phyloP scores from a whole-genome alignment of 768 basidiomycete species.

The Mycena rebaudengoi region DNA sequence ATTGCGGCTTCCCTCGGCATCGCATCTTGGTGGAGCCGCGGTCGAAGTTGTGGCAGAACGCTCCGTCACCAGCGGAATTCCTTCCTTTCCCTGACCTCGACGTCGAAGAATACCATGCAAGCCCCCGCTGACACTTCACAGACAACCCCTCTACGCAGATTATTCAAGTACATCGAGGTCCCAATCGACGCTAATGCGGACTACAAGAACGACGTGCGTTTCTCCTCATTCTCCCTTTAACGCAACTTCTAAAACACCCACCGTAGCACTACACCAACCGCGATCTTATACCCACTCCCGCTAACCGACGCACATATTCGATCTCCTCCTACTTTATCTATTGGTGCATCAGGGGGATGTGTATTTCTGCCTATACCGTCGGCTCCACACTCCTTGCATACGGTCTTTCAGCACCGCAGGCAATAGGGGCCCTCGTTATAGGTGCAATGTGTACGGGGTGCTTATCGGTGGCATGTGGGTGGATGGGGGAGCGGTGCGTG shows the following conservation, averaged over 20 bases:
- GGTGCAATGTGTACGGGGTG: constrained; percentile 22
- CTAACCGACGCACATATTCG: constrained; percentile 35
- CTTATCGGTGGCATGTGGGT: constrained; percentile 30
- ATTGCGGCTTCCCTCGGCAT: constrained; percentile 9
- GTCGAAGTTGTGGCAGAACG: background rate
- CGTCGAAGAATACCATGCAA: constrained; percentile 8
- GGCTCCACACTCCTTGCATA: constrained; percentile 30
- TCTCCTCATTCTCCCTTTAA: background rate
- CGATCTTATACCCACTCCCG: constrained; percentile 36
- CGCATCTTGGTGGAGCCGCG: background rate
- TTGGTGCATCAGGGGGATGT: constrained; percentile 33
- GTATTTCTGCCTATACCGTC: constrained; percentile 24
- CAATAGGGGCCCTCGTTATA: constrained; percentile 24
- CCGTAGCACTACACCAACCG: constrained; percentile 30
- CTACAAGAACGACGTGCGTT: constrained; percentile 22
- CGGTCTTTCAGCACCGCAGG: constrained; percentile 24
- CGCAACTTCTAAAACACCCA: background rate
- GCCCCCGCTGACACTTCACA: constrained; percentile 1
- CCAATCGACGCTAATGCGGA: constrained; percentile 24
- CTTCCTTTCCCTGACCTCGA: constrained; percentile 1
- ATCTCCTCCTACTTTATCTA: constrained; percentile 37
- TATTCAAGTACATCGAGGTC: constrained; percentile 22
- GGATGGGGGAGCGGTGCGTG: constrained; percentile 32
- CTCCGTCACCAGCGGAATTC: constrained; percentile 4
- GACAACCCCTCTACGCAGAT: constrained; percentile 4